A percentile compares a stretch with the other conserved stretches of the same genome.
phyloP scores from a whole-genome alignment of 495 filamentous ascomycete genomes.

The Penicillium fimorum region DNA sequence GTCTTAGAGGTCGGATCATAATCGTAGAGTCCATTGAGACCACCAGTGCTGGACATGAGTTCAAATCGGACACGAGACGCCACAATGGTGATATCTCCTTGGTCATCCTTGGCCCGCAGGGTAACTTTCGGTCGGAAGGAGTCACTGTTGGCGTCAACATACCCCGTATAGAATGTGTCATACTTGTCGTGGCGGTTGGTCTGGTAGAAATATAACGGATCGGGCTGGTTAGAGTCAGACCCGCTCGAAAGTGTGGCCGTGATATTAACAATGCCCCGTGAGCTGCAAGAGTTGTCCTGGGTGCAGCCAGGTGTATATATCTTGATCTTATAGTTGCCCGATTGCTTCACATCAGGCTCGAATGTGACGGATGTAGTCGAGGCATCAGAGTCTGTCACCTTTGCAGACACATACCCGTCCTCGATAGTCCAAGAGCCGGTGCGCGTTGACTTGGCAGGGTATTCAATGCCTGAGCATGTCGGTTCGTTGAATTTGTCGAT shows the following conservation, averaged over 20 bases:
- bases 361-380: slow-evolving; percentile 65
- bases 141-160: slow-evolving; percentile 70
- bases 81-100: slow-evolving; percentile 72
- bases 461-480: slow-evolving; percentile 64
- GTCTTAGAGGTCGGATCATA: slow-evolving; percentile 66
- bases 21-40: slow-evolving; percentile 89
- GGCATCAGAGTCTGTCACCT: slow-evolving; percentile 56
- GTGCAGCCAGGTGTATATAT: slow-evolving; percentile 89
- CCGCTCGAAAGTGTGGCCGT: slow-evolving; percentile 65
- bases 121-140: slow-evolving; percentile 81
- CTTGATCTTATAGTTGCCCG: slow-evolving; percentile 84
- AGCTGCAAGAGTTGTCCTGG: slow-evolving; percentile 71
- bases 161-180: slow-evolving; percentile 82
- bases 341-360: slow-evolving; percentile 79
- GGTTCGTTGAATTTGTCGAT: slow-evolving; percentile 88
- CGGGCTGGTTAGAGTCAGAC: slow-evolving; percentile 37
- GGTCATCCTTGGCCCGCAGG: slow-evolving; percentile 64
- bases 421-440: slow-evolving; percentile 73
- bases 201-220: slow-evolving; percentile 64
- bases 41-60: slow-evolving; percentile 58
- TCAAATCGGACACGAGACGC: slow-evolving; percentile 82
- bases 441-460: slow-evolving; percentile 60
- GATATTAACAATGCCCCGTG: slow-evolving; percentile 75
- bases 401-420: slow-evolving; percentile 73
- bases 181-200: slow-evolving; percentile 95